Evolutionary conservation across 768 basidiomycete genomes (phyloP).

Genomic region (Tylopilus balloui): DNA sequence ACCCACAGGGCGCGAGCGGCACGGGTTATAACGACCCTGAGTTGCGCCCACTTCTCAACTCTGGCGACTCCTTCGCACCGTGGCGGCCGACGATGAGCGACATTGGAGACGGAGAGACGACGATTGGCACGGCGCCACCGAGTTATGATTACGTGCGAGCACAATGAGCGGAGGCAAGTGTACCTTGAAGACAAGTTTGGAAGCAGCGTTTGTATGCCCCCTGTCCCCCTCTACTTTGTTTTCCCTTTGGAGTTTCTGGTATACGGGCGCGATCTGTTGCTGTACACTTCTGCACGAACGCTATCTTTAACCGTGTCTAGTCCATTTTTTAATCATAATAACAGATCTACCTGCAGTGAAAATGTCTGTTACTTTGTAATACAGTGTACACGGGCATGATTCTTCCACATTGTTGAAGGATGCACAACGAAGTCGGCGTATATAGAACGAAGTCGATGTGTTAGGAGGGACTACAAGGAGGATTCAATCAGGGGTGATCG

Average conservation of each 20-base stretch:
- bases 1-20: constrained; percentile 13
- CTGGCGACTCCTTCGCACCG: background rate
- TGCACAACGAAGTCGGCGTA: no score
- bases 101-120: constrained; percentile 30
- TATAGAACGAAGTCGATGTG: no score
- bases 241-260: no score
- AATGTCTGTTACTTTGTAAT: no score
- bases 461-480: no score
- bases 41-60: background rate
- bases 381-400: no score
- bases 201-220: background rate
- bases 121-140: constrained; percentile 23
- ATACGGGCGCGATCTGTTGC: no score
- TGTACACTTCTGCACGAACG: background rate
- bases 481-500: background rate
- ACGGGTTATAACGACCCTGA: constrained; percentile 13
- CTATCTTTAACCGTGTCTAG: background rate
- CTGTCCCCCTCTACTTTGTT: background rate
- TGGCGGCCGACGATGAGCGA: constrained; percentile 41
- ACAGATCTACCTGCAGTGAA: no score
- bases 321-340: no score
- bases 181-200: no score
- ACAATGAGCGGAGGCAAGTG: background rate
- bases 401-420: no score
- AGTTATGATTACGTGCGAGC: constrained; percentile 21